phyloP scores from a whole-genome alignment of 1,139 yeast species.

The Candida tetrigidarum region DNA sequence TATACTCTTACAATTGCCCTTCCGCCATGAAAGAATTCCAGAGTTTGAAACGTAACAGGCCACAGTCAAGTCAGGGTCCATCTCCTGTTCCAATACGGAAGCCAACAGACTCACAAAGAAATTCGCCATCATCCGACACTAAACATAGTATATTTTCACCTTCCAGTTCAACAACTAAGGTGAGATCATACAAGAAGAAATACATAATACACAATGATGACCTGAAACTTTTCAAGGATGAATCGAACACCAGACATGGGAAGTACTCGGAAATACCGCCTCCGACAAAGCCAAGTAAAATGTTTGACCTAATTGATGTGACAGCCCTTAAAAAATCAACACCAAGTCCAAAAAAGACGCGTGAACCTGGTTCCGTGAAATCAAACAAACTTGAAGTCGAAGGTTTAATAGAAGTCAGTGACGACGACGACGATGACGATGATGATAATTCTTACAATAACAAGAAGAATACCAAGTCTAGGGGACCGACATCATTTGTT shows the following conservation, averaged over 20 bases:
- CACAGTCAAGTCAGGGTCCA: neutral
- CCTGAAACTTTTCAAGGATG: neutral
- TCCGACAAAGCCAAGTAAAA: neutral
- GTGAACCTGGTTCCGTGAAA: neutral
- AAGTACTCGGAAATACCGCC: neutral
- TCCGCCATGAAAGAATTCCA: neutral
- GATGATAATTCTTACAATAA: conserved; percentile 14
- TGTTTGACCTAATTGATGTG: conserved; percentile 11
- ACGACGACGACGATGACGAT: conserved; percentile 19
- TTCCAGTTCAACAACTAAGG: neutral
- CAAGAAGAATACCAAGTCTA: conserved; percentile 12
- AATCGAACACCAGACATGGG: neutral
- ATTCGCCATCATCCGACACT: no score
- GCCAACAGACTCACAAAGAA: neutral
- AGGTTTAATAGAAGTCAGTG: conserved; percentile 15
- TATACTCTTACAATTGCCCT: no score
- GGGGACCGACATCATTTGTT: neutral
- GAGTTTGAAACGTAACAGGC: neutral
- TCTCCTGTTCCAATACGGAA: neutral
- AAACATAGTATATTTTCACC: neutral
- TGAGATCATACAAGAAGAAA: neutral
- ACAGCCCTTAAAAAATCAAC: conserved; percentile 2
- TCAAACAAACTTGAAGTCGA: conserved; percentile 9
- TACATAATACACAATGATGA: neutral
- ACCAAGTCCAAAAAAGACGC: conserved; percentile 4